phyloP scores from a whole-genome alignment of 345 rosid species.

The Anastatica hierochuntica region DNA sequence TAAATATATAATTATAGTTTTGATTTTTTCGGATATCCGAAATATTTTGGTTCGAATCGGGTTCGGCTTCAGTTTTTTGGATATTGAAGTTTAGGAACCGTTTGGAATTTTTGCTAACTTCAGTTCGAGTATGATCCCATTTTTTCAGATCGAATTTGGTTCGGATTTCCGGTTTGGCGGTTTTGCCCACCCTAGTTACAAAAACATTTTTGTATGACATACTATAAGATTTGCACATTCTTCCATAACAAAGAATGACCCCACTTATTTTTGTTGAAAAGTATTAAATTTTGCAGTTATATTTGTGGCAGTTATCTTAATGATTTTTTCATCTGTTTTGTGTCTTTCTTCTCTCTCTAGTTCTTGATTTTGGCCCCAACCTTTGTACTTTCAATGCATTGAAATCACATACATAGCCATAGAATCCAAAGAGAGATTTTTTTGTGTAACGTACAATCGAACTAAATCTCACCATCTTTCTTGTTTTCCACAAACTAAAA shows the following conservation, averaged over 20 bases:
- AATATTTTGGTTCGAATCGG: too few relatives aligned
- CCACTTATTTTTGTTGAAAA: slow-evolving; percentile 13
- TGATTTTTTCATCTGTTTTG: slow-evolving; percentile 19
- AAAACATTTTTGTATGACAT: background rate
- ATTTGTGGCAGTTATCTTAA: slow-evolving; percentile 28
- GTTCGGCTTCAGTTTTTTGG: too few relatives aligned
- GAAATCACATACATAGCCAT: slow-evolving; percentile 3
- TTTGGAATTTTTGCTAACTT: too few relatives aligned
- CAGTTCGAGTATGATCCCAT: too few relatives aligned
- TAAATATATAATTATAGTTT: too few relatives aligned
- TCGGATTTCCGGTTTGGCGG: too few relatives aligned
- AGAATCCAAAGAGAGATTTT: background rate
- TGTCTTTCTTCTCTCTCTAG: background rate
- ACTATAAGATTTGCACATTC: slow-evolving; percentile 21
- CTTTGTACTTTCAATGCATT: slow-evolving; percentile 13
- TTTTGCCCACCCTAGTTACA: too few relatives aligned
- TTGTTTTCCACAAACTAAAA: too few relatives aligned
- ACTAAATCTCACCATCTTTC: background rate
- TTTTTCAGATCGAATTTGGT: too few relatives aligned
- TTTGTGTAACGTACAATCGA: slow-evolving; percentile 5
- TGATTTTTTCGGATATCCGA: too few relatives aligned
- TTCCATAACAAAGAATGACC: slow-evolving; percentile 18
- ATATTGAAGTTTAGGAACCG: too few relatives aligned
- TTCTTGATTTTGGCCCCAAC: slow-evolving; percentile 18
- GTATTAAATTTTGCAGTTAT: slow-evolving; percentile 23